phyloP scores from a whole-genome alignment of 2,329 filamentous ascomycete genomes.

The Penicillium sp. region DNA sequence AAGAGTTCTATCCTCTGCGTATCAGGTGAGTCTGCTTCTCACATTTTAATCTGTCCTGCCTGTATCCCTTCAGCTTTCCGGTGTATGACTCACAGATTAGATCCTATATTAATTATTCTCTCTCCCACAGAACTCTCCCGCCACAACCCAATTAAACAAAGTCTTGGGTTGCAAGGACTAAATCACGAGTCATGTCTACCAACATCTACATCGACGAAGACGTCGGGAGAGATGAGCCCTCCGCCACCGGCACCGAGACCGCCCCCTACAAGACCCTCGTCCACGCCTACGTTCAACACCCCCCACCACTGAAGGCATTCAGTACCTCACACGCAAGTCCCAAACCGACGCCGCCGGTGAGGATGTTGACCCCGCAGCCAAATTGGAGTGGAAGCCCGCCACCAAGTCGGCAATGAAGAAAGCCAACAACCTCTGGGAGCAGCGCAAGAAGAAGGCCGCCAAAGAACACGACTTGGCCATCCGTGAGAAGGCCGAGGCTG shows the following conservation, averaged over 20 bases:
- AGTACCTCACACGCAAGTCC: conserved; percentile 69
- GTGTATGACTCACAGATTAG: conserved; percentile 20
- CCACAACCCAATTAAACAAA: not conserved
- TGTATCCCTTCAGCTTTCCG: not conserved
- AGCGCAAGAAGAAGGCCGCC: conserved; percentile 78
- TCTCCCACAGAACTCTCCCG: conserved; percentile 5
- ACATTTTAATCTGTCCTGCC: not conserved
- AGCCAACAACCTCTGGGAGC: conserved; percentile 69
- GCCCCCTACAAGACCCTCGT: conserved; percentile 79
- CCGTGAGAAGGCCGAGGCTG: conserved; percentile 69
- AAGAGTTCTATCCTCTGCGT: conserved; percentile 3
- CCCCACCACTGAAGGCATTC: conserved; percentile 54
- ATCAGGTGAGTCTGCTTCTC: conserved; percentile 1
- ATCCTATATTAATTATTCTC: conserved; percentile 3
- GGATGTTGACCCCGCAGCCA: conserved; percentile 62
- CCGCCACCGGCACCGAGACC: conserved; percentile 66
- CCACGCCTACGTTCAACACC: conserved; percentile 72
- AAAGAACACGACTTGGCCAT: conserved; percentile 73
- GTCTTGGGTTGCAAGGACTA: not conserved
- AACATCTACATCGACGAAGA: conserved; percentile 76
- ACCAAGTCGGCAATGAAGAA: conserved; percentile 86
- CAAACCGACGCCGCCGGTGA: conserved; percentile 59
- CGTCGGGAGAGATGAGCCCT: conserved; percentile 66
- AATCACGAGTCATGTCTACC: conserved; percentile 33
- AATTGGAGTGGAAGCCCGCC: conserved; percentile 73